phyloP scores from a whole-genome alignment of 2,329 filamentous ascomycete genomes.

The Cercospora brassicicola region DNA sequence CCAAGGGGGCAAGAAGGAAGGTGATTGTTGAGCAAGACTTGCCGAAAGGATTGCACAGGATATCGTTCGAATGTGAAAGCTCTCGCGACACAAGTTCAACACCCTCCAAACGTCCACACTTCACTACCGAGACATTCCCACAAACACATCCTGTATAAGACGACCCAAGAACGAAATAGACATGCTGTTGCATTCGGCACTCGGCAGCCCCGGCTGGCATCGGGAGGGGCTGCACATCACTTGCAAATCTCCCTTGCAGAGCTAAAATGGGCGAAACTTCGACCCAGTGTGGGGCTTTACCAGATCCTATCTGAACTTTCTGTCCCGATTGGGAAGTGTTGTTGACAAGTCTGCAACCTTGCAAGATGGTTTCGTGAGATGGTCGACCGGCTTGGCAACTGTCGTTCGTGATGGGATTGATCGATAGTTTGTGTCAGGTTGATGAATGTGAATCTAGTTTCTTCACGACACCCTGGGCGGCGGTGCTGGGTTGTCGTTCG shows the following conservation, averaged over 20 bases:
- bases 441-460: neutral
- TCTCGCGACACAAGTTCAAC: neutral
- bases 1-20: neutral
- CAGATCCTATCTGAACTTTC: neutral
- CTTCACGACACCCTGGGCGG: neutral
- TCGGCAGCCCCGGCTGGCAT: neutral
- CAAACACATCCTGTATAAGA: neutral
- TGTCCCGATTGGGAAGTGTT: neutral
- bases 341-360: neutral
- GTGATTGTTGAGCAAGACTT: neutral
- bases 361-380: neutral
- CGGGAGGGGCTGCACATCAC: neutral
- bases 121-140: neutral
- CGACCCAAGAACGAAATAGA: neutral
- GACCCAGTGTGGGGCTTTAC: neutral
- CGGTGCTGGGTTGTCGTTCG: neutral
- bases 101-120: neutral
- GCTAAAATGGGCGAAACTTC: neutral
- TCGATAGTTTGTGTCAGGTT: neutral
- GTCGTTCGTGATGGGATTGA: neutral
- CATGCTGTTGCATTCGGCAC: neutral
- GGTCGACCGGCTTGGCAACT: neutral
- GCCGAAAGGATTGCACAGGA: too few relatives aligned
- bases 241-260: slow-evolving; percentile 1
- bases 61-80: too few relatives aligned